Evolutionary conservation across 2,329 filamentous ascomycete genomes (phyloP).

Genomic region (Scedosporium dehoogii): DNA sequence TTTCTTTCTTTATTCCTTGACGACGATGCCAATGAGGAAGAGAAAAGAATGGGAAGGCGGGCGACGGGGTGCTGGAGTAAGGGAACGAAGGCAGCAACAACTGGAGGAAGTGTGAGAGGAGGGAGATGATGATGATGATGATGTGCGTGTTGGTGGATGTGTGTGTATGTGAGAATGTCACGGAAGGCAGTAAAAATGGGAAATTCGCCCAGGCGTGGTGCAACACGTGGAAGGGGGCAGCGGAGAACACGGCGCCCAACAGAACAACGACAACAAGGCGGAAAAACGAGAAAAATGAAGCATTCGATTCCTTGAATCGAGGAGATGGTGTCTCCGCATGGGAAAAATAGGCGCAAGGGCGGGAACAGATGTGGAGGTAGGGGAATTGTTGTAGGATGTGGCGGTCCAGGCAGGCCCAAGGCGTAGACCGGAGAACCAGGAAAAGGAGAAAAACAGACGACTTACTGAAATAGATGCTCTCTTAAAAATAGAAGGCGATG

Average conservation of each 20-base stretch:
- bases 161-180: background rate
- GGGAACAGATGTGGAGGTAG: too few species aligned
- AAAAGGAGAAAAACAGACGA: background rate
- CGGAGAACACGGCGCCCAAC: background rate
- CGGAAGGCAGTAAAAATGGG: background rate
- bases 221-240: background rate
- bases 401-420: too few species aligned
- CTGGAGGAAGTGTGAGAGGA: background rate
- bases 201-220: background rate
- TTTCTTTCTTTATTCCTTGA: background rate
- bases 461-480: background rate
- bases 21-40: too few species aligned
- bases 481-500: background rate
- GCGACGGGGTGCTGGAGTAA: too few species aligned
- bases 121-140: background rate
- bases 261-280: background rate
- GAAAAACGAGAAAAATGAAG: background rate
- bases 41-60: too few species aligned
- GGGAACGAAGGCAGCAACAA: background rate
- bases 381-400: too few species aligned
- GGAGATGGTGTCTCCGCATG: too few species aligned
- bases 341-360: too few species aligned
- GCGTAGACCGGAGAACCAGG: too few species aligned
- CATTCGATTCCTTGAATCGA: too few species aligned
- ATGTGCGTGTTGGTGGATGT: background rate